Percentiles rank a stretch among this genome's conserved stretches.
phyloP scores from a whole-genome alignment of 139 green algal species.

The Eudorina sp. region DNA sequence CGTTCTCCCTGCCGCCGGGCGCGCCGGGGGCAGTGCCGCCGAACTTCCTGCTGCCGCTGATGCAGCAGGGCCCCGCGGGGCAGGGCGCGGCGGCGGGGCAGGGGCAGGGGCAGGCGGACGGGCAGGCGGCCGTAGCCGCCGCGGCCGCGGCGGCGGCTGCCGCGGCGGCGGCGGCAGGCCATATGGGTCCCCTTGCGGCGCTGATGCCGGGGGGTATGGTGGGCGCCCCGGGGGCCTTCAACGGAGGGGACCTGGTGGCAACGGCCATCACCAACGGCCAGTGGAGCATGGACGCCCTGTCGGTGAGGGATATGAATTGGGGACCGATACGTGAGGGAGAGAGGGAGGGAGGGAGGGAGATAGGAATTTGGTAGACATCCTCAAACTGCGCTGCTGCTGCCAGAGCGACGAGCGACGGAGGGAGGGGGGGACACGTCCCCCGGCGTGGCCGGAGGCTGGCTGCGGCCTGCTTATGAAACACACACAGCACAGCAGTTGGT shows the following conservation, averaged over 20 bases:
- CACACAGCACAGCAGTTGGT: too few species aligned
- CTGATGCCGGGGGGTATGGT: background rate
- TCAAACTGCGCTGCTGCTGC: too few species aligned
- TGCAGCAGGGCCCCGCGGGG: background rate
- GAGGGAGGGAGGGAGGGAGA: too few species aligned
- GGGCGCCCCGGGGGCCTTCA: background rate
- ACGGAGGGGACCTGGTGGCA: background rate
- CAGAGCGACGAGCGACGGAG: too few species aligned
- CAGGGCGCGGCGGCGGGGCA: background rate
- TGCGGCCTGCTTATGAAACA: too few species aligned
- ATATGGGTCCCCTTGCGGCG: background rate
- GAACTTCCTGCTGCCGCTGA: constrained; percentile 20
- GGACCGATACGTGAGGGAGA: too few species aligned
- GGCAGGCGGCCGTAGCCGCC: constrained; percentile 8
- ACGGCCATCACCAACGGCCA: constrained; percentile 21
- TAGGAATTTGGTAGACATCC: too few species aligned
- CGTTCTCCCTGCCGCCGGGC: background rate
- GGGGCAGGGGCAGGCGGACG: background rate
- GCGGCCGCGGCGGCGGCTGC: constrained; percentile 6
- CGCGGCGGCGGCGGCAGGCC: background rate
- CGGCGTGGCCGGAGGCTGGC: too few species aligned
- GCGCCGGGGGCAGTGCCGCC: background rate
- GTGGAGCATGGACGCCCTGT: constrained; percentile 29
- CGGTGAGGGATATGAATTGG: constrained; percentile 7
- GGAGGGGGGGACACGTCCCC: too few species aligned